Percentiles rank a stretch among this genome's conserved stretches.
These are phyloP conservation scores for Vitis hybrid DNA, from an alignment of 177 flowering plant genomes.

Conservation along the genomic window DNA sequence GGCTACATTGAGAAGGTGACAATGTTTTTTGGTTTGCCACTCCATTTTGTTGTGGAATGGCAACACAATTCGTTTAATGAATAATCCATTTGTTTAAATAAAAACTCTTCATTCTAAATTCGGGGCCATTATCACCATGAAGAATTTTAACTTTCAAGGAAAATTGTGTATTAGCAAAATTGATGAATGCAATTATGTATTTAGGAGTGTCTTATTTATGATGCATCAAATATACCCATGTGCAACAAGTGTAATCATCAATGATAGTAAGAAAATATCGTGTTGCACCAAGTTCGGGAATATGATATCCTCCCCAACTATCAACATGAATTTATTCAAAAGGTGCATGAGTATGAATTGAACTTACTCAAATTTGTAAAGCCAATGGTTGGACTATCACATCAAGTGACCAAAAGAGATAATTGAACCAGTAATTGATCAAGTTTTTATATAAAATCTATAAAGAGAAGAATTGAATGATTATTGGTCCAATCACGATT, in stretches of 20 bases:
- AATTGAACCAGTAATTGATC: too few relatives aligned
- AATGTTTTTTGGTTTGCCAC: conserved; percentile 6
- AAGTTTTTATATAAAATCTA: too few relatives aligned
- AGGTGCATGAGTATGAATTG: conserved; percentile 15
- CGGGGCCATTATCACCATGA: conserved; percentile 5
- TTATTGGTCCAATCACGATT: too few relatives aligned
- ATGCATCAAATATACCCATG: conserved; percentile 17
- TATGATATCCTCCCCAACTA: neutral
- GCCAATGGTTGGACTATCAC: too few relatives aligned
- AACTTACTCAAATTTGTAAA: neutral
- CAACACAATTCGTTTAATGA: conserved; percentile 12
- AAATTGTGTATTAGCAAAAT: conserved; percentile 3
- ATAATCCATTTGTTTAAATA: conserved; percentile 14
- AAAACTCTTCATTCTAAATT: conserved; percentile 10
- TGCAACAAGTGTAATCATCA: conserved; percentile 1
- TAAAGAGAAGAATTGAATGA: too few relatives aligned
- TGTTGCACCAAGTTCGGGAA: neutral
- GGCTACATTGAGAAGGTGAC: conserved; percentile 12
- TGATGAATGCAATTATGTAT: conserved; percentile 14
- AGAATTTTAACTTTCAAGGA: conserved; percentile 7
- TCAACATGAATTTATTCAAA: conserved; percentile 15
- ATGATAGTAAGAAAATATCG: conserved; percentile 17
- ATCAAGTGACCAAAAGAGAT: too few relatives aligned
- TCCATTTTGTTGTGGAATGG: conserved; percentile 17
- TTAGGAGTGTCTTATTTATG: conserved; percentile 9